Evolutionary conservation across 2,329 filamentous ascomycete genomes (phyloP).

Genomic region (Chaetomium sp.): DNA sequence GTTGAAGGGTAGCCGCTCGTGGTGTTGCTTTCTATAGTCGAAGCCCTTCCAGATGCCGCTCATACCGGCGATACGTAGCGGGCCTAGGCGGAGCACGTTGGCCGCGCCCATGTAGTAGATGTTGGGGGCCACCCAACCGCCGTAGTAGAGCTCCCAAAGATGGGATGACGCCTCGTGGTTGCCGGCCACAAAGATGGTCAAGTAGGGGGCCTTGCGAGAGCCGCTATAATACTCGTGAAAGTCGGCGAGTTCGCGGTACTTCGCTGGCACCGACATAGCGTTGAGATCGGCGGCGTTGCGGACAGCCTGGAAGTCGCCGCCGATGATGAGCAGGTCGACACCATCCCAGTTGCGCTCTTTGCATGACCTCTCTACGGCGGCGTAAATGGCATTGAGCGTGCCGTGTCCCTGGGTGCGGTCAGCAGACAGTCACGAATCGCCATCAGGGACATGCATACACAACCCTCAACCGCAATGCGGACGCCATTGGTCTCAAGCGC

Average conservation of each 20-base stretch:
- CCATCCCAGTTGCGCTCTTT: slow-evolving; percentile 73
- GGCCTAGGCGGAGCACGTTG: slow-evolving; percentile 81
- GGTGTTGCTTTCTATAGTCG: slow-evolving; percentile 81
- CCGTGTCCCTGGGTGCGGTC: slow-evolving; percentile 74
- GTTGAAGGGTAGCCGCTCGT: slow-evolving; percentile 84
- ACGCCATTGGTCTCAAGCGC: slow-evolving; percentile 49
- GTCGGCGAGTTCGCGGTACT: slow-evolving; percentile 86
- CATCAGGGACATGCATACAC: slow-evolving; percentile 58
- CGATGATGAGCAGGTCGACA: slow-evolving; percentile 89
- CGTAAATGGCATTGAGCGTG: slow-evolving; percentile 87
- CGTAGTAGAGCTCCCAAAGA: slow-evolving; percentile 90
- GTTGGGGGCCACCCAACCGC: slow-evolving; percentile 93
- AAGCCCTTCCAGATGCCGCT: slow-evolving; percentile 95
- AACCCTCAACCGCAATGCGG: slow-evolving; percentile 83
- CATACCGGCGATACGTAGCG: slow-evolving; percentile 83
- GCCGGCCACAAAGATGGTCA: slow-evolving; percentile 89
- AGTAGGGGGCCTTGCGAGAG: slow-evolving; percentile 72
- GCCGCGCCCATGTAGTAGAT: slow-evolving; percentile 97
- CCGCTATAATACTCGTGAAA: slow-evolving; percentile 95
- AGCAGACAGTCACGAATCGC: slow-evolving; percentile 20
- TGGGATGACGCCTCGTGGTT: slow-evolving; percentile 95
- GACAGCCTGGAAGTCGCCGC: slow-evolving; percentile 92
- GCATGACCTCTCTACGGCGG: slow-evolving; percentile 70
- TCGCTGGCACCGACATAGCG: slow-evolving; percentile 84
- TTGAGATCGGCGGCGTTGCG: slow-evolving; percentile 87